phyloP scores from a whole-genome alignment of 805 yeast species.

The Saturnispora silvae region DNA sequence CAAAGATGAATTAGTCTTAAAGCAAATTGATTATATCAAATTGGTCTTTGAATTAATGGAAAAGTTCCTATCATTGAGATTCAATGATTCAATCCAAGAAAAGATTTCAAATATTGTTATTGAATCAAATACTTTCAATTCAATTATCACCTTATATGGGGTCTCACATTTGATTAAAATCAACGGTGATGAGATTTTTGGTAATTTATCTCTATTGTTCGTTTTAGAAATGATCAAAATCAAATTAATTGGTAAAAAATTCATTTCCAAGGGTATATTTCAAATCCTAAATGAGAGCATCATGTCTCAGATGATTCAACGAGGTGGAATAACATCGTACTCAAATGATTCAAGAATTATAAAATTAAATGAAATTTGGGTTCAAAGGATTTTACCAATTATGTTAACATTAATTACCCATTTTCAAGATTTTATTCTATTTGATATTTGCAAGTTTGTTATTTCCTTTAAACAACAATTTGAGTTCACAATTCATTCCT shows the following conservation, averaged over 20 bases:
- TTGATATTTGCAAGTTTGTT: constrained; percentile 56
- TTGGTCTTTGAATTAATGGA: constrained; percentile 56
- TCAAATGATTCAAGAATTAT: constrained; percentile 18
- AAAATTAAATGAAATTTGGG: constrained; percentile 66
- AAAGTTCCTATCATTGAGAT: constrained; percentile 39
- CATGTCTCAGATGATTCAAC: constrained; percentile 53
- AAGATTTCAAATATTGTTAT: constrained; percentile 43
- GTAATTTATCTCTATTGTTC: constrained; percentile 59
- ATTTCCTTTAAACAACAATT: constrained; percentile 58
- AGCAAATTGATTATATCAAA: constrained; percentile 53
- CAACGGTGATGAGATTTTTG: constrained; percentile 56
- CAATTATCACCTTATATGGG: constrained; percentile 56
- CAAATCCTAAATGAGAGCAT: constrained; percentile 65
- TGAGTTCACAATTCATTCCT: constrained; percentile 48
- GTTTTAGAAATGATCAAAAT: constrained; percentile 57
- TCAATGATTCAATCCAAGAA: constrained; percentile 36
- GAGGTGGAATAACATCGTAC: constrained; percentile 49
- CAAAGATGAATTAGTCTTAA: constrained; percentile 29
- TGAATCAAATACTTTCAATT: constrained; percentile 49
- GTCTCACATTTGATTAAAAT: constrained; percentile 52
- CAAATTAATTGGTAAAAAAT: constrained; percentile 53
- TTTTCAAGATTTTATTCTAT: constrained; percentile 52
- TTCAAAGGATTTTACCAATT: constrained; percentile 68
- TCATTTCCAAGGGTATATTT: constrained; percentile 55
- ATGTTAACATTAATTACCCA: constrained; percentile 47